Base-by-base conservation (phyloP, 2,329 filamentous ascomycete genomes). In the Ophiostoma triangulosporum region DNA sequence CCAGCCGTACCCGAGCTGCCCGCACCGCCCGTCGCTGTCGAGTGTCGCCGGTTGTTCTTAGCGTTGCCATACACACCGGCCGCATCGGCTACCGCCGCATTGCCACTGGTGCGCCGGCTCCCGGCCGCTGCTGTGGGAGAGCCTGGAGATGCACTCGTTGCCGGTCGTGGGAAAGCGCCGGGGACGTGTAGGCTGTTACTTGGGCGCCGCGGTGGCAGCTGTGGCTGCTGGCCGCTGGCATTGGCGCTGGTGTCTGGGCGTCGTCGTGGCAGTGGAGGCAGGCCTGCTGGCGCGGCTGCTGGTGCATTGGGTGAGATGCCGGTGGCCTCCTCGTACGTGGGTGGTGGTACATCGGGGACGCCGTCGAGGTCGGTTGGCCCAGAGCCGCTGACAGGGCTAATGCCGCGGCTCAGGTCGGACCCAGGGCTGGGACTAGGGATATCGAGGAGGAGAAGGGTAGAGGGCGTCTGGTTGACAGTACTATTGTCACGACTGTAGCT, bases 281-380 rank as follows among this genome's bases (percentile, higher is more conserved):
- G n/a, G 20, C 3, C 20, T n/a, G 17, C n/a, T 17, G 26, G 40
- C 17, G 32, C 33, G 20, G 50, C 35, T 11, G 35, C 20, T 9
- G 50, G 29, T 4, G 32, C 35, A 17, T n/a, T 4, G 17, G 50
- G 38, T 6, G 50, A 36, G 26, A 57, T 54, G 38, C 54, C 57
- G 14, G 35, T 54, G 32, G 58, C 58, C 36, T 59, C 58, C 46
- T 59, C 58, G 54, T 59, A 59, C 6, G 56, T 56, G 17, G 58
- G 58, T 8, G 58, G 58, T 3, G 57, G 57, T n/a, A 33, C 58
- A 20, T 57, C 54, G 22, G 56, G 54, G 0, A 33, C n/a, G 11
- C 45, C 43, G 36, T 55, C 50, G 31, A 46, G 36, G 9, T 22
- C 27, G 14, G 43, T 27, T 17, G 38, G 38, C 7, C 17, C 4